Conservation (phyloP, 192 early-diverging fungal genomes). For the Coemansia sp. region DNA sequence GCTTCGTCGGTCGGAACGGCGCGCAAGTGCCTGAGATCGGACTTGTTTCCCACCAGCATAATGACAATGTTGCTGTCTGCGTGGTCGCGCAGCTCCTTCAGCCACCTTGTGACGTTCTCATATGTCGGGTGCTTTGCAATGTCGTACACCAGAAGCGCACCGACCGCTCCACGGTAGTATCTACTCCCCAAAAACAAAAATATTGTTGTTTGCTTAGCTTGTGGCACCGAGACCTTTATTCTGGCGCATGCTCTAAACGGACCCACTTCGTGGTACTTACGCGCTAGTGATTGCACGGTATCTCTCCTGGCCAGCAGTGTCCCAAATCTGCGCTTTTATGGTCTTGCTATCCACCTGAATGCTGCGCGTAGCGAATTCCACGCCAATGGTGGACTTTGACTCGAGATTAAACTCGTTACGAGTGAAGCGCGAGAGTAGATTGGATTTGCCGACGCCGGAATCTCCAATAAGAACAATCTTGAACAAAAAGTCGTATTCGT, state of each 20-base stretch:
- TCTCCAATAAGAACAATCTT: constrained; percentile 93
- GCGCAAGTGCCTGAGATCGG: constrained; percentile 92
- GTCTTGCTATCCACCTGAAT: constrained; percentile 97
- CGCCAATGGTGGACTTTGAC: constrained; percentile 98
- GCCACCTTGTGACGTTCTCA: constrained; percentile 95
- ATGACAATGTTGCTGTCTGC: constrained; percentile 98
- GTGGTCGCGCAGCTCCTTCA: constrained; percentile 97
- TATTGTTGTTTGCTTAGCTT: constrained; percentile 53
- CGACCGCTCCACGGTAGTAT: constrained; percentile 96
- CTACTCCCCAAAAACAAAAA: constrained; percentile 54
- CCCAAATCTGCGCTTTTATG: constrained; percentile 99
- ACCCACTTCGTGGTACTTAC: constrained; percentile 52
- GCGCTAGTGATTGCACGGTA: constrained; percentile 87
- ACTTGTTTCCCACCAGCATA: constrained; percentile 99
- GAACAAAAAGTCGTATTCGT: constrained; percentile 88
- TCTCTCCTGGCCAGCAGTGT: constrained; percentile 90
- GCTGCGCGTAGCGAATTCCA: constrained; percentile 95
- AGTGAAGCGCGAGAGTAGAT: constrained; percentile 94
- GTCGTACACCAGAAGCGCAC: constrained; percentile 95
- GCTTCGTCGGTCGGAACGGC: constrained; percentile 98
- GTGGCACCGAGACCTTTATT: background rate
- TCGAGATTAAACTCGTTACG: constrained; percentile 98
- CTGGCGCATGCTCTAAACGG: background rate
- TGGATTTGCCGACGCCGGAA: constrained; percentile 97
- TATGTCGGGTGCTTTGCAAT: constrained; percentile 95